phyloP scores from a whole-genome alignment of 768 basidiomycete species.

The Agaricus bisporus region DNA sequence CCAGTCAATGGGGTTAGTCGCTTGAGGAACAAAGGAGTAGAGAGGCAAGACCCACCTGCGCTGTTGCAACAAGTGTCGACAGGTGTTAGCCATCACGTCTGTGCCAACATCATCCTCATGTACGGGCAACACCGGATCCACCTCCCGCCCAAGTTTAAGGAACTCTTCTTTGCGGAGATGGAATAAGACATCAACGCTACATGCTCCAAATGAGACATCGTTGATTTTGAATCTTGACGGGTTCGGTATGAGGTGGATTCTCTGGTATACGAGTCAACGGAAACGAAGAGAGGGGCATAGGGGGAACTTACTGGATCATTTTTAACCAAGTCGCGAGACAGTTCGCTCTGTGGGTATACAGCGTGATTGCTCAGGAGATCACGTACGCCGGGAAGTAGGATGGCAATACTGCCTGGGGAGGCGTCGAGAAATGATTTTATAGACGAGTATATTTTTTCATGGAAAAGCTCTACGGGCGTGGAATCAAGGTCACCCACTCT shows the following conservation, averaged over 20 bases:
- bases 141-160: slow-evolving; percentile 58
- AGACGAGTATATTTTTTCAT: slow-evolving; percentile 49
- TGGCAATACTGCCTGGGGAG: slow-evolving; percentile 63
- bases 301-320: slow-evolving; percentile 44
- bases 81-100: slow-evolving; percentile 78
- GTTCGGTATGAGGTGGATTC: slow-evolving; percentile 78
- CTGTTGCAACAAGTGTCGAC: slow-evolving; percentile 80
- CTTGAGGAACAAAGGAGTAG: background rate
- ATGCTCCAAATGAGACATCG: slow-evolving; percentile 69
- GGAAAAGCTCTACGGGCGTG: slow-evolving; percentile 64
- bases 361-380: slow-evolving; percentile 77
- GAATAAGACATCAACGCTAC: slow-evolving; percentile 85
- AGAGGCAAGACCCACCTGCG: slow-evolving; percentile 48
- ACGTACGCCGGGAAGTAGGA: slow-evolving; percentile 77
- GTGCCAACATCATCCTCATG: slow-evolving; percentile 37
- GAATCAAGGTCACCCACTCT: slow-evolving; percentile 68
- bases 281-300: background rate
- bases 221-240: slow-evolving; percentile 85
- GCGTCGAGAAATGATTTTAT: slow-evolving; percentile 51
- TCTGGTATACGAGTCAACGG: slow-evolving; percentile 32
- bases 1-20: background rate
- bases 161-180: slow-evolving; percentile 85
- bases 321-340: slow-evolving; percentile 35
- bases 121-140: slow-evolving; percentile 36
- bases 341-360: slow-evolving; percentile 78